Evolutionary conservation across 2,329 filamentous ascomycete genomes (phyloP).

Genomic region (Ramularia endophylla): DNA sequence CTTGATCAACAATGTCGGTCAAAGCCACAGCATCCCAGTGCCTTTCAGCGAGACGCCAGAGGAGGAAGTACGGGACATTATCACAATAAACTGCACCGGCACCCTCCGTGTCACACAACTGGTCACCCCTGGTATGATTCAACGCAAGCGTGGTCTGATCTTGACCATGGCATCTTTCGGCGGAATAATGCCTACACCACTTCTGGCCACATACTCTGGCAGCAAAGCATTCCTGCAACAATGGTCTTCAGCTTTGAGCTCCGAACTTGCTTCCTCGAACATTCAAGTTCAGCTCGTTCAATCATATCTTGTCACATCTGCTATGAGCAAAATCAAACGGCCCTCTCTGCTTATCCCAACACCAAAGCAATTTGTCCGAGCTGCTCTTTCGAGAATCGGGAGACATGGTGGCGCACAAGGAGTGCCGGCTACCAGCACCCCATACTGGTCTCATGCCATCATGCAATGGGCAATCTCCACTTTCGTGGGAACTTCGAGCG

Average conservation of each 20-base stretch:
- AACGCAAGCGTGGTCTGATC: constrained; percentile 80
- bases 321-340: constrained; percentile 93
- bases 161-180: constrained; percentile 97
- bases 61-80: constrained; percentile 79
- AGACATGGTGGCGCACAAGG: constrained; percentile 68
- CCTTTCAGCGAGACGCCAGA: constrained; percentile 74
- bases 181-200: constrained; percentile 83
- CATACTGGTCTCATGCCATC: constrained; percentile 85
- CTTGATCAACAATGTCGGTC: constrained; percentile 93
- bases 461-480: constrained; percentile 75
- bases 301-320: constrained; percentile 87
- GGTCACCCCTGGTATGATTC: constrained; percentile 75
- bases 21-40: constrained; percentile 88
- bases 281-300: constrained; percentile 89
- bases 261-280: constrained; percentile 73
- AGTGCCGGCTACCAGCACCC: constrained; percentile 78
- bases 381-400: constrained; percentile 75
- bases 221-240: constrained; percentile 98
- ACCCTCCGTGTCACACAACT: constrained; percentile 85
- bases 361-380: constrained; percentile 73
- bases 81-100: constrained; percentile 90
- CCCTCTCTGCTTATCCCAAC: constrained; percentile 72
- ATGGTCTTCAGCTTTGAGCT: constrained; percentile 82
- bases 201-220: constrained; percentile 92
- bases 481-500: constrained; percentile 53